Evolutionary conservation across 1,284 basidiomycete species (phyloP), one percentile per base, ranked within the genome.

Genomic region (Marasmius oreades): DNA sequence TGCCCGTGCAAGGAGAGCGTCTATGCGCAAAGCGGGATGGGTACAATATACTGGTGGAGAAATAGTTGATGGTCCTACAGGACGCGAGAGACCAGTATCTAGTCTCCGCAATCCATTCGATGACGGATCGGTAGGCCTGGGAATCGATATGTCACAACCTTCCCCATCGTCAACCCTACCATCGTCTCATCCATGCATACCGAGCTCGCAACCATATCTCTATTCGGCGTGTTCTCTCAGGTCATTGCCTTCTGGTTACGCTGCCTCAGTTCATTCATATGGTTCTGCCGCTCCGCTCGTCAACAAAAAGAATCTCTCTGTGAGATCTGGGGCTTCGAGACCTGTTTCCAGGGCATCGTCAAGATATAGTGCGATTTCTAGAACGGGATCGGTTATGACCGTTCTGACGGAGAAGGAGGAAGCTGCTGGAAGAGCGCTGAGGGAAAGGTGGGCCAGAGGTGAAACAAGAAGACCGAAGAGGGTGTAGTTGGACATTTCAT

Each of bases 321-420:
- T 48, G 48, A 39, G 23, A 8, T 16, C 4, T 31, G 34, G 26
- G 37, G 48, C 12, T 10, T 10, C 16, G 23, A n/a, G 22, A 26
- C 48, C 53, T 14, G 14, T 55, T 20, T 58, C 56, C 37, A 58
- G 56, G 20, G 42, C 48, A 16, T 57, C 56, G n/a, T 50, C 56
- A 11, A 46, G 24, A 24, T 26, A 57, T 45, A 33, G 36, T 23
- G 45, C 48, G 33, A 20, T 42, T 14, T 42, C 39, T n/a, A 42
- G 39, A 42, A 42, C 39, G 39, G 42, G 53, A 20, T 56, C 55
- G 18, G 50, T 56, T 4, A 53, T 57, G 55, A 51, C 54, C 3
- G 47, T 51, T 23, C 24, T 58, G 42, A 53, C 37, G 12, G 52
- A 59, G 37, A 59, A 55, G 46, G 58, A 59, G 24, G 58, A 59